phyloP scores from a whole-genome alignment of 352 stramenopile species.

The Phytophthora sansomeana region DNA sequence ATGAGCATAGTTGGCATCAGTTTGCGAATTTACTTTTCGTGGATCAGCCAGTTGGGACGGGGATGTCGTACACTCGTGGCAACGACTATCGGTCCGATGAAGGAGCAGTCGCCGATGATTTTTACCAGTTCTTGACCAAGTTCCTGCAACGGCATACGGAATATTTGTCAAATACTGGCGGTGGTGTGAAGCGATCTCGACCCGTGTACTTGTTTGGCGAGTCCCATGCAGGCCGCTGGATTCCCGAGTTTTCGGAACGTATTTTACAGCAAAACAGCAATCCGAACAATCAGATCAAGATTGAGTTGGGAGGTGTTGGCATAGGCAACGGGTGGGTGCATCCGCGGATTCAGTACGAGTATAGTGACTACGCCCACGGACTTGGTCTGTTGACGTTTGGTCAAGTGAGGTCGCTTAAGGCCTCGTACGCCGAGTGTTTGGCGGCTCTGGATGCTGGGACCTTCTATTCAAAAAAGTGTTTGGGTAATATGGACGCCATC shows the following conservation, averaged over 20 bases:
- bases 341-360: conserved; percentile 96
- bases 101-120: conserved; percentile 71
- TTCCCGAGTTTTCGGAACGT: conserved; percentile 95
- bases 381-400: conserved; percentile 91
- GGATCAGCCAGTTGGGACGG: conserved; percentile 83
- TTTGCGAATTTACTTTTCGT: conserved; percentile 86
- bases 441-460: conserved; percentile 73
- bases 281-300: conserved; percentile 34
- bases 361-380: conserved; percentile 94
- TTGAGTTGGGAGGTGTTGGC: conserved; percentile 89
- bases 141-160: conserved; percentile 92
- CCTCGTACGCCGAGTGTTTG: conserved; percentile 76
- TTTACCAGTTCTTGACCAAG: conserved; percentile 94
- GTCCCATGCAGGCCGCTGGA: conserved; percentile 97
- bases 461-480: conserved; percentile 84
- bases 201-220: conserved; percentile 96
- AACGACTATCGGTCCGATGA: conserved; percentile 68
- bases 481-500: conserved; percentile 93
- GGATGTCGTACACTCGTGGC: conserved; percentile 71
- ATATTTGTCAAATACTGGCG: conserved; percentile 60
- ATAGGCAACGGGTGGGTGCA: conserved; percentile 99
- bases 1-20: conserved; percentile 81
- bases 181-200: conserved; percentile 57
- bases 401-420: conserved; percentile 73
- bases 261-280: conserved; percentile 91